A percentile compares a stretch with the other conserved stretches of the same genome.
Evolutionary conservation across 352 stramenopile genomes (phyloP).

Genomic region (Phytophthora chlamydospora): DNA sequence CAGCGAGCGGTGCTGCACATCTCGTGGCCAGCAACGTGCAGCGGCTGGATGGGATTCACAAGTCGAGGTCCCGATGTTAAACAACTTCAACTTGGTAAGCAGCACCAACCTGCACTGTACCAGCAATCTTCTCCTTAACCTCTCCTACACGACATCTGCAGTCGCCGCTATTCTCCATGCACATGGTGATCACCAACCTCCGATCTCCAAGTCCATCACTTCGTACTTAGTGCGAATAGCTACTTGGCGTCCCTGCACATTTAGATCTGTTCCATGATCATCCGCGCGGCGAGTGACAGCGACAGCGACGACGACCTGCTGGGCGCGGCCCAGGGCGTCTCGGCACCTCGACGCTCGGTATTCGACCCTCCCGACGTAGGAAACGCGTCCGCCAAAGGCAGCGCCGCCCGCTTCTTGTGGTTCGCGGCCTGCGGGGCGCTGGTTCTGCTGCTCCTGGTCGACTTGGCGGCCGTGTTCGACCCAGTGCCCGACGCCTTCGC

Average conservation of each 20-base stretch:
- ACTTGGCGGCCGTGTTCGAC: constrained; percentile 55
- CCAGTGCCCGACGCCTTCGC: constrained; percentile 41
- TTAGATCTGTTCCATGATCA: constrained; percentile 61
- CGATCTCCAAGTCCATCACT: neutral
- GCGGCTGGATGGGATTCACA: neutral
- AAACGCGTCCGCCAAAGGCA: neutral
- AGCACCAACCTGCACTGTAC: too few species aligned
- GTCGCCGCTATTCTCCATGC: too few species aligned
- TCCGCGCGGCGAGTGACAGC: constrained; percentile 66
- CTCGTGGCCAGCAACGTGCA: too few species aligned
- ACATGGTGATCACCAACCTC: too few species aligned
- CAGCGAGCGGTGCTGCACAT: too few species aligned
- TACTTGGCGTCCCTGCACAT: too few species aligned
- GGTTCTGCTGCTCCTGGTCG: constrained; percentile 62
- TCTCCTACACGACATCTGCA: neutral
- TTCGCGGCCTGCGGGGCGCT: constrained; percentile 44
- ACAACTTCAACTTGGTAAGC: neutral
- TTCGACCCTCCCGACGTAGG: constrained; percentile 20
- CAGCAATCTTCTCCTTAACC: neutral
- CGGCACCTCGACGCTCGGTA: constrained; percentile 17
- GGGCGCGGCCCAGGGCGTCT: constrained; percentile 8
- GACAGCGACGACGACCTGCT: constrained; percentile 48
- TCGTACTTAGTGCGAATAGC: neutral
- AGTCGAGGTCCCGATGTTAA: neutral
- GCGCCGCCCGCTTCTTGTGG: constrained; percentile 44